These are phyloP conservation scores for Solanum piurae DNA, from an alignment of 257 asterid genomes.

Conservation along the genomic window DNA sequence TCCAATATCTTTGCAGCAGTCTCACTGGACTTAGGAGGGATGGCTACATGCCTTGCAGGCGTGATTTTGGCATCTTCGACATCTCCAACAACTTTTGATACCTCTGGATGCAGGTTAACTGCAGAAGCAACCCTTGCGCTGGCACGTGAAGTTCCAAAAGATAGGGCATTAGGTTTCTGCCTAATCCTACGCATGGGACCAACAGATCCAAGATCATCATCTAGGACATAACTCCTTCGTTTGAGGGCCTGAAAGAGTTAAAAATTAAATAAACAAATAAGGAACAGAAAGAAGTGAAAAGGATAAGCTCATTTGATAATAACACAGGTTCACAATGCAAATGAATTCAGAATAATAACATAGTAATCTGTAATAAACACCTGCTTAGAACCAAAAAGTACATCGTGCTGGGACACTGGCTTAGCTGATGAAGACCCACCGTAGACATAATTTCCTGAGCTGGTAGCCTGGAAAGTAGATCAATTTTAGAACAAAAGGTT, in stretches of 20 bases:
- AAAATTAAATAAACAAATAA: background rate
- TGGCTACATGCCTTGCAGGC: conserved; percentile 37
- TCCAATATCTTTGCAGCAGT: conserved; percentile 76
- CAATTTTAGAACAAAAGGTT: background rate
- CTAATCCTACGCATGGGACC: conserved; percentile 76
- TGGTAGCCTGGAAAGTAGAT: conserved; percentile 42
- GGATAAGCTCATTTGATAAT: background rate
- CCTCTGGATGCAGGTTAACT: conserved; percentile 21
- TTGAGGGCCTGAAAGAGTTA: conserved; percentile 48
- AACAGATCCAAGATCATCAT: conserved; percentile 63
- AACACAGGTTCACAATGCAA: background rate
- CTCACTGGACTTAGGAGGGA: conserved; percentile 61
- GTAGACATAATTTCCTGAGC: conserved; percentile 21
- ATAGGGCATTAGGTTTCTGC: conserved; percentile 53
- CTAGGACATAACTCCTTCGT: conserved; percentile 68
- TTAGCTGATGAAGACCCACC: conserved; percentile 31
- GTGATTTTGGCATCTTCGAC: conserved; percentile 30
- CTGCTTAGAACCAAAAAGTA: conserved; percentile 24
- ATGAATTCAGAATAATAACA: background rate
- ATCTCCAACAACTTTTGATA: conserved; percentile 26
- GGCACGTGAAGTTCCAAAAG: conserved; percentile 13
- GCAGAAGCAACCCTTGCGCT: conserved; percentile 30
- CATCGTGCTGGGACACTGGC: conserved; percentile 25
- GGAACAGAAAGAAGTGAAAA: conserved; percentile 1
- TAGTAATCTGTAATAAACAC: conserved; percentile 18